Evolutionary conservation across 805 yeast genomes (phyloP), one percentile per base, ranked within the genome.

Genomic region (Ogataea methanolica): DNA sequence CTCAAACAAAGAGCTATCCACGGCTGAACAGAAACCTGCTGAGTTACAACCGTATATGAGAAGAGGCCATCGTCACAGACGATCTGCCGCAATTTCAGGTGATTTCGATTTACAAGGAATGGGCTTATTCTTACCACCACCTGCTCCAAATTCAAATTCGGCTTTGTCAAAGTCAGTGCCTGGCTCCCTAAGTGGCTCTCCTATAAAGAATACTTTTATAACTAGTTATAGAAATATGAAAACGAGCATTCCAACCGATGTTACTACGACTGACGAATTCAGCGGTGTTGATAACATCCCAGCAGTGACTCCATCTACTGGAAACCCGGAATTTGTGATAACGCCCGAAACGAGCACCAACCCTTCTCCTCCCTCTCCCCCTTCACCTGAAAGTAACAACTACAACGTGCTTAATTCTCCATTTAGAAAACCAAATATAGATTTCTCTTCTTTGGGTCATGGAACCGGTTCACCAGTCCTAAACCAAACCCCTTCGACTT

Each of bases 21-120:
- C 48, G 3, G n/a, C 35, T 7, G 46, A 44, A 34, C 47, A 37
- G 38, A 57, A 55, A 31, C 65, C 72, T 1, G 31, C 11, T 26
- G 31, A 26, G 8, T 26, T 26, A 11, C 65, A 55, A 22, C 63
- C 63, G 8, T 63, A 62, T 16, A 33, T 52, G 40, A 70, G 69
- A 58, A 70, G 79, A 52, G 79, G 82, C 1, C 96, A 89, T 66
- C 78, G 87, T 40, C 96, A 89, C 59, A 79, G 88, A 58, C 71
- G 96, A 44, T 88, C 96, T 0, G 90, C 92, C 21, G 96, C 96
- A 0, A 83, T 89, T 6, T 85, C 94, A 8, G 94, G 94, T 4
- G 96, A 89, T 62, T 85, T 88, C 61, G 94, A 86, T 56, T 44
- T 64, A 33, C 59, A 51, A 45, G 65, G 58, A 36, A 44, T 58